Evolutionary conservation across 192 early-diverging fungal genomes (phyloP), one percentile per base, ranked within the genome.

Genomic region (Phlyctochytrium arcticum): DNA sequence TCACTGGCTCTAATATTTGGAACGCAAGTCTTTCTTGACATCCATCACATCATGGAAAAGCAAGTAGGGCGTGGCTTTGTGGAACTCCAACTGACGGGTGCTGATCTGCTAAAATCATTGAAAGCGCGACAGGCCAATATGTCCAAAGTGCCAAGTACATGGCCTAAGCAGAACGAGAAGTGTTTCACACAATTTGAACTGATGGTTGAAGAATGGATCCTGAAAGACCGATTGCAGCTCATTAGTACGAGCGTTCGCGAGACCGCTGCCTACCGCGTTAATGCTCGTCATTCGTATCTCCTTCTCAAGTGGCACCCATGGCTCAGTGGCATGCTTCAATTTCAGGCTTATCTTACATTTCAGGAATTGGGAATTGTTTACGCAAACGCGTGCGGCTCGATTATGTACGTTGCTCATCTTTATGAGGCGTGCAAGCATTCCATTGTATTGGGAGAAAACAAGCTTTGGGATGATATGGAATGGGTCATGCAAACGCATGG

Each of bases 401-500:
- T 62, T 29, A 9, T 34, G 5, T 62, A 51, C 31, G 24, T 24
- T 2, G 60, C 24, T 2, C 60, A 62, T 7, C 60, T 62, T 8
- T 62, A 62, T 49, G 48, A 62, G 53, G 60, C 60, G 6, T 48
- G 60, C 29, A 50, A 32, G 2, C 23, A 62, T 33, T 34, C 48
- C 3, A 3, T 4, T 21, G 15, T 12, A 6, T 33, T 62, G 48
- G n/a, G n/a, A n/a, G 6, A 62, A 10, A 7, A 19, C 4, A 24
- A 30, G n/a, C n/a, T 5, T 24, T 62, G 60, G 60, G 15, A 32
- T n/a, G 60, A 62, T 34, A 62, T 62, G 60, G 60, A 62, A 26
- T 50, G 4, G 3, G 48, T 62, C 34, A 62, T 62, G 60, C 17
- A 26, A 3, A 29, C 23, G 47, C 6, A 62, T 26, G 48, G 48